A percentile compares a stretch with the other conserved stretches of the same genome.
Evolutionary conservation across 116 monocot species (phyloP).

Genomic region (Dioscorea cayenensis): DNA sequence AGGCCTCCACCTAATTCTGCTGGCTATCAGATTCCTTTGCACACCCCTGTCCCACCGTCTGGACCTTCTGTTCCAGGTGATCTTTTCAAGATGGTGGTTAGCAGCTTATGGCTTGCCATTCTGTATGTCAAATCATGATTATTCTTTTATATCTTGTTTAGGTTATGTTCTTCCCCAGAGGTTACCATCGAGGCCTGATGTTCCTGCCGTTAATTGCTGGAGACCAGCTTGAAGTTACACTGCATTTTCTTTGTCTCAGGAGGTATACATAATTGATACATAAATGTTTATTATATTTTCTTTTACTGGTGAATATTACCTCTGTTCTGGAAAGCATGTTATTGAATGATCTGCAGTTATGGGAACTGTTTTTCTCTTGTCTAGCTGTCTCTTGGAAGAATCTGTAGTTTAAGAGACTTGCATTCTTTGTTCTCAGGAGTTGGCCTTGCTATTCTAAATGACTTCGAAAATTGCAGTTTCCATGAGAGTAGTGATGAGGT

Average conservation of each 20-base stretch:
- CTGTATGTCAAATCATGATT: background rate
- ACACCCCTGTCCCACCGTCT: constrained; percentile 23
- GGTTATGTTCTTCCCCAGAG: constrained; percentile 47
- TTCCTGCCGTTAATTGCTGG: constrained; percentile 54
- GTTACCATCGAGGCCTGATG: constrained; percentile 40
- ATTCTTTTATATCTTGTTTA: constrained; percentile 16
- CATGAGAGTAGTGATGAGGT: constrained; percentile 20
- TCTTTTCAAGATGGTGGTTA: background rate
- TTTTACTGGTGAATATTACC: background rate
- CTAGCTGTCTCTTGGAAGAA: background rate
- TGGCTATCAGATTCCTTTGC: constrained; percentile 37
- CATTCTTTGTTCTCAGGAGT: background rate
- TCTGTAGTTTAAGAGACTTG: background rate
- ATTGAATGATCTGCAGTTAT: background rate
- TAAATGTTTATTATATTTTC: background rate
- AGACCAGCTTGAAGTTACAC: constrained; percentile 33
- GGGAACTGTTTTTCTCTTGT: background rate
- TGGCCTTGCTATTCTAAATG: constrained; percentile 9
- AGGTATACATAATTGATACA: constrained; percentile 7
- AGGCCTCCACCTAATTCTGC: constrained; percentile 37
- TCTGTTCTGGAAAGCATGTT: background rate
- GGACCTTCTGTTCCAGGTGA: constrained; percentile 43
- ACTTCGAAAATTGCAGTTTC: constrained; percentile 6
- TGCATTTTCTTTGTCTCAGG: background rate
- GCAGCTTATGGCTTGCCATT: background rate